A percentile compares a stretch with the other conserved stretches of the same genome.
phyloP scores from a whole-genome alignment of 495 filamentous ascomycete species.

The Monascus purpureus region DNA sequence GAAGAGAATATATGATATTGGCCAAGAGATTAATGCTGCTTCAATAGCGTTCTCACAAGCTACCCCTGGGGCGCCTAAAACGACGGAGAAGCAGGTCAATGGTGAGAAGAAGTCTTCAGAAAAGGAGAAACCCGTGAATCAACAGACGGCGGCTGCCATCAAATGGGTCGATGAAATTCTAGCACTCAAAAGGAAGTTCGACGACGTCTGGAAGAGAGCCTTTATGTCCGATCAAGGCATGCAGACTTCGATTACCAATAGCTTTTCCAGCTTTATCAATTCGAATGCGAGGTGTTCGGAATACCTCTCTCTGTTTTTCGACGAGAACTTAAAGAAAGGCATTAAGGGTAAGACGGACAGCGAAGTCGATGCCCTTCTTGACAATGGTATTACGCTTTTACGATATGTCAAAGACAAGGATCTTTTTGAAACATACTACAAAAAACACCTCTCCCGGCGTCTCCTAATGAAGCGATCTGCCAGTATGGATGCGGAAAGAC shows the following conservation, averaged over 20 bases:
- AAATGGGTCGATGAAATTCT: constrained; percentile 93
- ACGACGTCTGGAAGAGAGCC: constrained; percentile 53
- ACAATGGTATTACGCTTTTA: constrained; percentile 78
- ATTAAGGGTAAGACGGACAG: constrained; percentile 83
- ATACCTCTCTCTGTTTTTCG: constrained; percentile 91
- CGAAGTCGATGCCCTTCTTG: constrained; percentile 76
- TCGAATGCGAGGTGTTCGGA: constrained; percentile 69
- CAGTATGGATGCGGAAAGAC: constrained; percentile 80
- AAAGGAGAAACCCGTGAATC: constrained; percentile 38
- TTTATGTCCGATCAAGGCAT: constrained; percentile 65
- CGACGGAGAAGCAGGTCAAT: constrained; percentile 18
- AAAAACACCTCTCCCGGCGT: constrained; percentile 84
- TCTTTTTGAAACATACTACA: constrained; percentile 94
- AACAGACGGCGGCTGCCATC: constrained; percentile 68
- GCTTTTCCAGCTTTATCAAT: constrained; percentile 87
- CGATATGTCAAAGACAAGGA: constrained; percentile 86
- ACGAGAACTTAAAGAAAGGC: constrained; percentile 89
- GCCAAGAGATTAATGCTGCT: constrained; percentile 63
- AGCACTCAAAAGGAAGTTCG: constrained; percentile 76
- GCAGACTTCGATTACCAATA: constrained; percentile 66
- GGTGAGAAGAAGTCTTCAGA: constrained; percentile 25
- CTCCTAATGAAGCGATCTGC: constrained; percentile 75
- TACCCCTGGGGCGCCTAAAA: constrained; percentile 3
- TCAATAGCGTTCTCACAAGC: constrained; percentile 24
- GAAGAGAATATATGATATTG: constrained; percentile 63